phyloP scores from a whole-genome alignment of 1,284 basidiomycete species.

The Ceratobasidium papillatum region DNA sequence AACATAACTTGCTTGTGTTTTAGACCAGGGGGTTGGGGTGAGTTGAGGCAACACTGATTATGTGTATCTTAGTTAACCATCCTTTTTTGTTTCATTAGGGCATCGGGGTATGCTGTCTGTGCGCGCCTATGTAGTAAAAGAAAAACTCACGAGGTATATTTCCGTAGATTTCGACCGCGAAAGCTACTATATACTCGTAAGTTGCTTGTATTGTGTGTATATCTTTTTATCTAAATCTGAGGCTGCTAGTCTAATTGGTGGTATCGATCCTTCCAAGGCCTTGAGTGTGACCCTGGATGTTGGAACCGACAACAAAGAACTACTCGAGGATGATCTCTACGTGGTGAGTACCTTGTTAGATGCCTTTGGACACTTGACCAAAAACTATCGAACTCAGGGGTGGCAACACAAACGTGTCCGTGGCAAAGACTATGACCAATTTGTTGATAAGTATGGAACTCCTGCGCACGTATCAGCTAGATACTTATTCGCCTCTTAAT shows the following conservation, averaged over 20 bases:
- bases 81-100: conserved; percentile 52
- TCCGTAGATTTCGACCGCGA: conserved; percentile 84
- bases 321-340: conserved; percentile 71
- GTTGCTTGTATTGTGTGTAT: conserved; percentile 46
- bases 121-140: not conserved
- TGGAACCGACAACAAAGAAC: conserved; percentile 75
- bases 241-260: conserved; percentile 70
- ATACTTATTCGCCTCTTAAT: not conserved
- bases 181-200: conserved; percentile 83
- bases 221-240: not conserved
- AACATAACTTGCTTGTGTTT: not conserved
- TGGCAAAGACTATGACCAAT: conserved; percentile 71
- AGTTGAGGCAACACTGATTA: conserved; percentile 44
- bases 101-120: conserved; percentile 56
- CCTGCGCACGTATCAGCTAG: conserved; percentile 40
- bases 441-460: conserved; percentile 67
- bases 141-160: not conserved
- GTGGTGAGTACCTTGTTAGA: conserved; percentile 58
- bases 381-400: conserved; percentile 57
- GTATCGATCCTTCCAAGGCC: conserved; percentile 76
- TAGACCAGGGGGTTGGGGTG: conserved; percentile 74
- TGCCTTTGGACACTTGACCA: not conserved
- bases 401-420: conserved; percentile 70
- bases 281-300: conserved; percentile 77
- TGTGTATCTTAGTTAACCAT: not conserved